A percentile compares a stretch with the other conserved stretches of the same genome.
Conservation (phyloP, 257 asterid species). For the Solanum pinnatisectum region DNA sequence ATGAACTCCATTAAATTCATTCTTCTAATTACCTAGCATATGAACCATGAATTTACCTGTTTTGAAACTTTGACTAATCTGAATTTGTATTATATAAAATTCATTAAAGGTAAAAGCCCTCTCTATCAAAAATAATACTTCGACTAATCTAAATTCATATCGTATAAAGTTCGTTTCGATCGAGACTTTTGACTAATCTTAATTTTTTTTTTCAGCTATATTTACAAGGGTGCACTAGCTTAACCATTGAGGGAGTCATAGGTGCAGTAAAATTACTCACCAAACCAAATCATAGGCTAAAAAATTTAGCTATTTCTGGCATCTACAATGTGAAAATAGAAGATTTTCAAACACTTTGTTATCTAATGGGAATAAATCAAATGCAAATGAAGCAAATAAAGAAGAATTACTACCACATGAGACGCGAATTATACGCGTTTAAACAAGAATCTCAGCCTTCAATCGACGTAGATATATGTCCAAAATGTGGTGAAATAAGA, state of each 20-base stretch:
- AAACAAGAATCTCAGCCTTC: conserved; percentile 5
- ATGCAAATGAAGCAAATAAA: background rate
- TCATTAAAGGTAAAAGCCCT: background rate
- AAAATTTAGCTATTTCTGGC: conserved; percentile 43
- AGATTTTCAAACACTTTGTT: conserved; percentile 28
- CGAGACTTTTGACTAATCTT: no score
- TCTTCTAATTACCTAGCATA: background rate
- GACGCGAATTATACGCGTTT: conserved; percentile 3
- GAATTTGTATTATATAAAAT: background rate
- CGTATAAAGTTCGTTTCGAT: no score
- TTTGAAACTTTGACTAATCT: background rate
- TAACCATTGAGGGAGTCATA: conserved; percentile 55
- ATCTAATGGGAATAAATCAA: conserved; percentile 17
- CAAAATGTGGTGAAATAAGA: conserved; percentile 32
- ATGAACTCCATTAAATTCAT: background rate
- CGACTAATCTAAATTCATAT: no score
- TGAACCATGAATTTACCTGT: background rate
- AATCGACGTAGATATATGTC: conserved; percentile 61
- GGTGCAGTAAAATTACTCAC: conserved; percentile 36
- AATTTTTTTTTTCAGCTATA: conserved; percentile 48
- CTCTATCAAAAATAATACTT: no score
- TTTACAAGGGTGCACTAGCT: conserved; percentile 58
- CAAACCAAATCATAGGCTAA: conserved; percentile 17
- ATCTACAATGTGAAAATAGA: conserved; percentile 25
- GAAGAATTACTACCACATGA: conserved; percentile 23